Base-by-base conservation (phyloP, 371 early-diverging fungal species). In the Mucor piriformis region DNA sequence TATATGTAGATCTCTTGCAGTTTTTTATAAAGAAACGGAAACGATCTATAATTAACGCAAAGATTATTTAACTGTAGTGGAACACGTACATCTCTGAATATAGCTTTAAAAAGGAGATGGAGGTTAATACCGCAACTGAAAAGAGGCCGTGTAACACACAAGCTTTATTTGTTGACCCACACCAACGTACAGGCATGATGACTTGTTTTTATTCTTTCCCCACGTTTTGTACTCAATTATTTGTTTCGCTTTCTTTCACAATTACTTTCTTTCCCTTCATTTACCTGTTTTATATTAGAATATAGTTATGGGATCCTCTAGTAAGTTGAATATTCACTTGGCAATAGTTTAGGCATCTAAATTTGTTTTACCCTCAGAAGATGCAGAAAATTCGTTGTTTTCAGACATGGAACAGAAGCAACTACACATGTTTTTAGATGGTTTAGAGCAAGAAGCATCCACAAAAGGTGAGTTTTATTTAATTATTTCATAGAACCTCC, bases 381-480 rank as follows among this genome's bases (percentile, higher is more conserved):
- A 37, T 12, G 11, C 12, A 37, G 53, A 54, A 23, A 32, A 48
- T 38, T 46, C 57, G 11, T 38, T 66, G 3, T 66, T 66, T 57
- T 56, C 66, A 48, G 52, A 57, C 11, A 20, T 46, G 12, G 66
- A 66, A 10, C 61, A 61, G 27, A 38, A 57, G 8, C 54, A 35
- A 12, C 37, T 66, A 18, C 44, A 52, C 11, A 34, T 37, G 21
- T 66, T 66, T 53, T 43, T 66, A 25, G 57, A 66, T 48, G 61
- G 44, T 8, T 34, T 64, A 24, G 54, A 64, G 33, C 24, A 48
- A 29, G 50, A 57, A 4, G 18, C 18, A 18, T 6, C 1, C 11
- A 57, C 3, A 35, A 11, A 47, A 10, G 23, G 23, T 18, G 38
- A 38, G 38, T 38, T 38, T 38, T n/a, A n/a, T n/a, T n/a, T n/a